Conservation (phyloP, 164 flowering plant species). For the Umbellularia californica region DNA sequence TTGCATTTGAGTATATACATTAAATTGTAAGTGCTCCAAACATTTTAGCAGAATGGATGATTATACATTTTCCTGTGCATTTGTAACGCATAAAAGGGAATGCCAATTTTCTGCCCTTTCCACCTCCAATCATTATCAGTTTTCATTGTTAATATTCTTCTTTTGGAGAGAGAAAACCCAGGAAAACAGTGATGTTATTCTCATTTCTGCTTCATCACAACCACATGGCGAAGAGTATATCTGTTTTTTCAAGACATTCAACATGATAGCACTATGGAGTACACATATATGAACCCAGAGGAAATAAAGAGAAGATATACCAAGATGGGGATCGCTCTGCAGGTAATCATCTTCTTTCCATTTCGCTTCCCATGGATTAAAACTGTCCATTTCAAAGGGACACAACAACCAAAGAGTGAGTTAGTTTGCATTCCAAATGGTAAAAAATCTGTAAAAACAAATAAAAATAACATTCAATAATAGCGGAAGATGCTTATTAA, state of each 20-base stretch:
- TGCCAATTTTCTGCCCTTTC: background rate
- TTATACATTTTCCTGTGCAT: background rate
- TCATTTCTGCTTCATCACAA: too few species aligned
- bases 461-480: too few species aligned
- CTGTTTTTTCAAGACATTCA: background rate
- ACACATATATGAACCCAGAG: background rate
- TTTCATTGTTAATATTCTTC: background rate
- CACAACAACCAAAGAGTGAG: background rate
- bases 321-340: conserved; percentile 34
- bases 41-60: background rate
- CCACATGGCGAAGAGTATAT: too few species aligned
- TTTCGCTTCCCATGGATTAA: conserved; percentile 31
- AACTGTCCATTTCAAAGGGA: conserved; percentile 2
- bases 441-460: background rate
- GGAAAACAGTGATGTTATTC: too few species aligned
- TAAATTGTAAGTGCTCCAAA: background rate
- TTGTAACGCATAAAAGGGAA: background rate
- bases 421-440: background rate
- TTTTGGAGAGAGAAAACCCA: background rate
- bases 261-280: too few species aligned
- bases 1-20: background rate
- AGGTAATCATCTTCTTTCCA: conserved; percentile 41
- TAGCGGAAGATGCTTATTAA: background rate
- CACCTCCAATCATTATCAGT: background rate
- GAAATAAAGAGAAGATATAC: conserved; percentile 23